Conservation (phyloP, 305 asterid genomes). For the Plantago coronopus region DNA sequence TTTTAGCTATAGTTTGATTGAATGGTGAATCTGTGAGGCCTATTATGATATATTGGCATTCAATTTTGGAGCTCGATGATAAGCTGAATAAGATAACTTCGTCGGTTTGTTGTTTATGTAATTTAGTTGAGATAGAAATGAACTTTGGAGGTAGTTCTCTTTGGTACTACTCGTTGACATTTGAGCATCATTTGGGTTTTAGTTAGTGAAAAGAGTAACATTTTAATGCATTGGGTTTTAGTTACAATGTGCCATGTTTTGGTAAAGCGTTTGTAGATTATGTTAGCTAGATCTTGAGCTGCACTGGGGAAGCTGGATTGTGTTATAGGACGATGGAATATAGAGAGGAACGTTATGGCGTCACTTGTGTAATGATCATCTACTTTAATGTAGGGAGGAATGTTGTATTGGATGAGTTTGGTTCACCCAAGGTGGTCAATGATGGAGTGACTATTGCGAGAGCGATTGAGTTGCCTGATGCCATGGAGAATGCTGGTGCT, state of each 20-base stretch:
- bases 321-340: not conserved
- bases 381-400: conserved; percentile 58
- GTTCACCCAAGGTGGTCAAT: conserved; percentile 87
- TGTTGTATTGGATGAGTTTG: conserved; percentile 89
- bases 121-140: too few relatives aligned
- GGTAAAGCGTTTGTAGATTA: too few relatives aligned
- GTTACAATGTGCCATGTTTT: too few relatives aligned
- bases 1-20: not conserved
- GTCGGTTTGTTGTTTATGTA: too few relatives aligned
- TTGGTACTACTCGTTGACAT: not conserved
- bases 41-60: not conserved
- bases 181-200: not conserved
- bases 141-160: too few relatives aligned
- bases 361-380: not conserved
- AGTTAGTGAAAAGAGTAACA: too few relatives aligned
- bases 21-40: not conserved
- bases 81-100: too few relatives aligned
- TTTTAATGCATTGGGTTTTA: too few relatives aligned
- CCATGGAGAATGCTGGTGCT: conserved; percentile 99
- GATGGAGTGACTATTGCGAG: conserved; percentile 97
- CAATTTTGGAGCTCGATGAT: too few relatives aligned
- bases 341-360: not conserved
- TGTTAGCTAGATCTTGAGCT: too few relatives aligned
- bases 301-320: not conserved
- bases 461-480: conserved; percentile 83